These are phyloP conservation scores for Keithomyces neogunnii DNA, from an alignment of 2,329 filamentous ascomycete genomes.

Conservation along the genomic window DNA sequence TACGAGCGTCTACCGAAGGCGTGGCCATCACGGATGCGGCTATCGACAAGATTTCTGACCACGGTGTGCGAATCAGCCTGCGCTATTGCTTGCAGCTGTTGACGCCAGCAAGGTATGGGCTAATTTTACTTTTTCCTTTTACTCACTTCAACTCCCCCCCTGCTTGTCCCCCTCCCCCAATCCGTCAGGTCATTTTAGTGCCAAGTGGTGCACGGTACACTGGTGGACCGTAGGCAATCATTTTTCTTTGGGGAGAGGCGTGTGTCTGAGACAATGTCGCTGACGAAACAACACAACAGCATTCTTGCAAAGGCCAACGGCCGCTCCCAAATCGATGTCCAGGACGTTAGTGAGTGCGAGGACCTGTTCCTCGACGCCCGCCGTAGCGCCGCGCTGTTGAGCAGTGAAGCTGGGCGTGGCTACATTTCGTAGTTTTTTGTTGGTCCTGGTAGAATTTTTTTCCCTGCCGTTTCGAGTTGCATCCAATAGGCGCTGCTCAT, in stretches of 20 bases:
- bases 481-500: background rate
- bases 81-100: conserved; percentile 90
- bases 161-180: background rate
- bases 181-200: background rate
- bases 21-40: conserved; percentile 74
- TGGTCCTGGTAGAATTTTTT: background rate
- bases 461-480: background rate
- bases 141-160: background rate
- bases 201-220: background rate
- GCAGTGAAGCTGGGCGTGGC: conserved; percentile 50
- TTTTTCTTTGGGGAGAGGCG: background rate
- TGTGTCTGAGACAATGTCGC: conserved; percentile 22
- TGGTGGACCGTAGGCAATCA: background rate
- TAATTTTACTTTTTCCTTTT: conserved; percentile 1
- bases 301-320: conserved; percentile 84
- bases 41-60: conserved; percentile 75
- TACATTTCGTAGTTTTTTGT: conserved; percentile 47
- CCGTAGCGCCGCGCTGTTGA: conserved; percentile 64
- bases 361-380: conserved; percentile 77
- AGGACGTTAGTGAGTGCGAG: conserved; percentile 73
- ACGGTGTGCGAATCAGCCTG: conserved; percentile 83
- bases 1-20: conserved; percentile 74
- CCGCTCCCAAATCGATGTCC: conserved; percentile 65
- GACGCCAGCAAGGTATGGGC: conserved; percentile 64
- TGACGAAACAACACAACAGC: conserved; percentile 35